Conservation (phyloP, 148 eudicot species). For the Polygonum maritimum region DNA sequence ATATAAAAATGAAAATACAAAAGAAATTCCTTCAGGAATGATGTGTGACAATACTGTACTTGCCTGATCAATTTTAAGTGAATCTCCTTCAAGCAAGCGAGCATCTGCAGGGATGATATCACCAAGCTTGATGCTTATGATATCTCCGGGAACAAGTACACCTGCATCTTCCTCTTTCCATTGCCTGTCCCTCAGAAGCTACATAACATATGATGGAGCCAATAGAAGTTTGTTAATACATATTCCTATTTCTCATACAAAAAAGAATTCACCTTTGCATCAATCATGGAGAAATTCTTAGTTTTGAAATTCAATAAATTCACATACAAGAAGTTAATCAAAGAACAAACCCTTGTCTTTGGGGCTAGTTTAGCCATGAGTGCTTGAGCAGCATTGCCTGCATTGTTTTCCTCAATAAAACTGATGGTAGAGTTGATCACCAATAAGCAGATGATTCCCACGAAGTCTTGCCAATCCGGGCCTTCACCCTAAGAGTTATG, state of each 20-base stretch:
- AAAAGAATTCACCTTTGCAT: neutral
- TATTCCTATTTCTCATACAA: neutral
- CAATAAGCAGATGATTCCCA: slow-evolving; percentile 54
- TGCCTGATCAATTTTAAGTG: slow-evolving; percentile 66
- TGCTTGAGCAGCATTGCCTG: slow-evolving; percentile 71
- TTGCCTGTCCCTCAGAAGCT: slow-evolving; percentile 63
- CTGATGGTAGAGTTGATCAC: slow-evolving; percentile 62
- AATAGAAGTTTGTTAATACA: neutral
- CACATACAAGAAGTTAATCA: neutral
- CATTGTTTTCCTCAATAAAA: slow-evolving; percentile 71
- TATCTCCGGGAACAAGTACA: slow-evolving; percentile 64
- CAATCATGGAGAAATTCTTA: neutral
- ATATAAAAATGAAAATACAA: too few relatives aligned
- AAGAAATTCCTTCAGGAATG: neutral
- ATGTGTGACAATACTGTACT: neutral
- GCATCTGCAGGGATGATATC: slow-evolving; percentile 81
- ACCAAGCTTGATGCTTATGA: slow-evolving; percentile 64
- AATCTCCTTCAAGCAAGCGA: slow-evolving; percentile 71
- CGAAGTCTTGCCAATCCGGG: slow-evolving; percentile 72
- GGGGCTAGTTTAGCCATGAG: slow-evolving; percentile 67
- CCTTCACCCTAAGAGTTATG: slow-evolving; percentile 42
- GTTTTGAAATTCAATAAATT: neutral
- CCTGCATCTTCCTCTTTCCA: slow-evolving; percentile 75
- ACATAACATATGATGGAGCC: slow-evolving; percentile 1
- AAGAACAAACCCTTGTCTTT: slow-evolving; percentile 46